Base-by-base conservation (phyloP, 805 yeast species). In the Yarrowia yakushimensis region DNA sequence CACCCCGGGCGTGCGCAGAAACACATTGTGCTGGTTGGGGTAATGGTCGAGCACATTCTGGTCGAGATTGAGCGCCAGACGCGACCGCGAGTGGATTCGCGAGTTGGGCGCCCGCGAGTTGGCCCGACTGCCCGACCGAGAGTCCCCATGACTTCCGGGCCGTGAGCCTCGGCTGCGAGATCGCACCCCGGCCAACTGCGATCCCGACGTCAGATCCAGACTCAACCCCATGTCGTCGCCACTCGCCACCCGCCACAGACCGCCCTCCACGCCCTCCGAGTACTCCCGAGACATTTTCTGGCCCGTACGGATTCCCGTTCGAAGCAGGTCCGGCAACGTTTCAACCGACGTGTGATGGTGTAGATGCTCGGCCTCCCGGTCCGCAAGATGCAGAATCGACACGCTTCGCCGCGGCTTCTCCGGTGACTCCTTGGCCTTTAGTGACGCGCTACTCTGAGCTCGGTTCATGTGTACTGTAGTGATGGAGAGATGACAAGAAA, bases 201-300 rank as follows among this genome's bases (percentile, higher is more conserved):
- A 23, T 5, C 17, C 11, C 6, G 23, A 12, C 1, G 22, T 9
- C 46, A 55, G 22, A 20, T 55, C 61, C 28, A 39, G 15, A 8
- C 48, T 39, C 27, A 39, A 23, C 9, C 39, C 61, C 46, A 41
- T 39, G 25, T 55, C 23, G 23, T 52, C 59, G 17, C 59, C 59
- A 12, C 33, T 23, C 23, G 59, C 59, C 17, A 52, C 59, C 17
- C 59, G 59, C 59, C 59, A 52, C 43, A 52, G 31, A 17, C 59
- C 59, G 25, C 59, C 59, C 43, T 52, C 59, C 31, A 52, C 59
- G 23, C 62, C 37, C 42, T 60, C 54, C 20, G 43, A 45, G 22
- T 36, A 70, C 68, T 36, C 52, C 20, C 55, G 43, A 6, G 62
- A 28, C 64, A 62, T 57, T 43, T 27, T 34, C 37, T 36, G 45